A percentile compares a stretch with the other conserved stretches of the same genome.
These are phyloP conservation scores for Coemansia sp. DNA, from an alignment of 192 early-diverging fungal species.

Conservation along the genomic window DNA sequence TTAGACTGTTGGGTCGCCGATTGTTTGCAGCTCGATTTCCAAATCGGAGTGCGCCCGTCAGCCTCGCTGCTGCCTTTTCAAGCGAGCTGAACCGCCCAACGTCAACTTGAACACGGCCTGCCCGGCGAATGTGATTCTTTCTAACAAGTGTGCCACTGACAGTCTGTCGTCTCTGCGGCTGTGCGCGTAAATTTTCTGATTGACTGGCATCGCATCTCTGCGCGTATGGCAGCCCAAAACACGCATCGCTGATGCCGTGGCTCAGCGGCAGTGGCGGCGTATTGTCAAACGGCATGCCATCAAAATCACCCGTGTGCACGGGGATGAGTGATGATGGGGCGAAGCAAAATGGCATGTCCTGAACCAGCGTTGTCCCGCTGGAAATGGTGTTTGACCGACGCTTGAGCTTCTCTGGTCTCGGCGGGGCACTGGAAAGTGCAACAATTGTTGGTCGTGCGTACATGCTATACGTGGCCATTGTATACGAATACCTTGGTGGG, in stretches of 20 bases:
- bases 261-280: conserved; percentile 9
- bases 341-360: not conserved
- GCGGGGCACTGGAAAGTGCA: not conserved
- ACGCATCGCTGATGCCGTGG: conserved; percentile 16
- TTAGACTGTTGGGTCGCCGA: not conserved
- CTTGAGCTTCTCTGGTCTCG: not conserved
- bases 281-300: conserved; percentile 14
- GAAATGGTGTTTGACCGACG: not conserved
- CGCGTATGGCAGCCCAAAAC: conserved; percentile 32
- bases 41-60: conserved; percentile 19
- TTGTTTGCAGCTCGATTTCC: conserved; percentile 5
- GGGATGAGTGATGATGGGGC: not conserved
- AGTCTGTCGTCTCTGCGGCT: not conserved
- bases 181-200: not conserved
- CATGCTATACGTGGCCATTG: not conserved
- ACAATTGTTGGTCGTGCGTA: conserved; percentile 6
- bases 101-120: conserved; percentile 25
- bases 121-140: conserved; percentile 20
- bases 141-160: not conserved
- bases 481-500: no score
- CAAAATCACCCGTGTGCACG: not conserved
- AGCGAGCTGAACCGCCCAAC: conserved; percentile 11
- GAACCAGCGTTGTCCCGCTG: not conserved
- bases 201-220: conserved; percentile 11
- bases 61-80: conserved; percentile 14